Evolutionary conservation across 768 basidiomycete species (phyloP), one percentile per base, ranked within the genome.

Genomic region (Amanita rubescens): DNA sequence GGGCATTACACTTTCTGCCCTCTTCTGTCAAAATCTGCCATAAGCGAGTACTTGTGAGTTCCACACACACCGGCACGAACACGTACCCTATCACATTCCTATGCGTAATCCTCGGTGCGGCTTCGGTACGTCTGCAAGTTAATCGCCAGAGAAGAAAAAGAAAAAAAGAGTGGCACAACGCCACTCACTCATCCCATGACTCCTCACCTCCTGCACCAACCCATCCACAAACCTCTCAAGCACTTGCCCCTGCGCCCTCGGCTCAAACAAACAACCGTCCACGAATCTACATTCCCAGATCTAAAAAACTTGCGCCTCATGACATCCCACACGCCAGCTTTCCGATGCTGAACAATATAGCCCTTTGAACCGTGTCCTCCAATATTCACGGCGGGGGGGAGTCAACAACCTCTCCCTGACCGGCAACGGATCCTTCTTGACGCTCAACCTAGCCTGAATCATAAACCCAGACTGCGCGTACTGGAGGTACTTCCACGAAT

Each of bases 281-380:
- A 54, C 5, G 22, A 12, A 7, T 17, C 11, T 3, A 54, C 3
- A 24, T 17, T 15, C 2, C 35, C 45, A 9, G 53, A 37, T 11
- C 12, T 41, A 19, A n/a, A 49, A 32, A 54, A 49, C 27, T 33
- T 27, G n/a, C 15, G 35, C 2, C 35, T 20, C 53, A 49, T 54
- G 6, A 54, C 45, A 14, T 54, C 47, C 53, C 53, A 54, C 24
- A 54, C 53, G 10, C 53, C 53, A 30, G 45, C 35, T 47, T 19
- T 27, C 37, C 38, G 38, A n/a, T n/a, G 38, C 38, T 39, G 38
- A 19, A 39, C 4, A 11, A 19, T 39, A 0, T 39, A n/a, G 17
- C 38, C 38, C 22, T 12, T 27, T 8, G 14, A n/a, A 3, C 20
- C 42, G 11, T 5, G 27, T 33, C 19, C n/a, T 8, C 35, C 43